A percentile compares a stretch with the other conserved stretches of the same genome.
These are phyloP conservation scores for Arthrinium phaeospermum DNA, from an alignment of 2,329 filamentous ascomycete species.

Conservation along the genomic window DNA sequence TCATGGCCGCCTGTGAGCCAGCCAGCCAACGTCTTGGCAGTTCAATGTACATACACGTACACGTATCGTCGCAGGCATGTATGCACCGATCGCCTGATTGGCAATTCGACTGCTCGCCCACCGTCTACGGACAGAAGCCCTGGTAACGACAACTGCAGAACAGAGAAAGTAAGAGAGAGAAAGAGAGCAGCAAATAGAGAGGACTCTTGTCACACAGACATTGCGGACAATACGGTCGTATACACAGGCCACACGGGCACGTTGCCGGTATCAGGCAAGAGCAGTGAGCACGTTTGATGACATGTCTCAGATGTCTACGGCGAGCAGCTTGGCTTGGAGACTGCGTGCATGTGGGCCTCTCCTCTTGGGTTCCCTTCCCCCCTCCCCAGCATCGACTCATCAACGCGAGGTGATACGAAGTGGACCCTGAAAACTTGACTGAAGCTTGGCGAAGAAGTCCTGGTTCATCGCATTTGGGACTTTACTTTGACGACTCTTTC, in stretches of 20 bases:
- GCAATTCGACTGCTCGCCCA: neutral
- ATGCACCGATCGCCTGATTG: slow-evolving; percentile 9
- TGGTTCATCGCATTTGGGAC: neutral
- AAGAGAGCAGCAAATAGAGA: neutral
- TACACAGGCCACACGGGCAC: slow-evolving; percentile 2
- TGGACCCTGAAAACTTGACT: neutral
- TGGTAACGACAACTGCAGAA: neutral
- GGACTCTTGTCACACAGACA: neutral
- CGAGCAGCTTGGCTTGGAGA: neutral
- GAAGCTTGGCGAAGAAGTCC: neutral
- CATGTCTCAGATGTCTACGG: slow-evolving; percentile 8
- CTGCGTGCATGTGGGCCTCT: neutral
- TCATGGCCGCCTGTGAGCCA: neutral
- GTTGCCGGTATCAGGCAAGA: neutral
- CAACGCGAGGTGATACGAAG: neutral
- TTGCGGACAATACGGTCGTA: neutral
- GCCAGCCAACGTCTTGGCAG: neutral
- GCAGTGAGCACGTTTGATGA: slow-evolving; percentile 10
- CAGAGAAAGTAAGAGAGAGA: neutral
- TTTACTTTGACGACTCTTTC: neutral
- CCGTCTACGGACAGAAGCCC: neutral
- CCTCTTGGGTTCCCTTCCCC: neutral
- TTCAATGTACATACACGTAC: neutral
- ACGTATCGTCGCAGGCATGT: slow-evolving; percentile 1
- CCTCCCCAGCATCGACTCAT: neutral